Evolutionary conservation across 129 eudicot species (phyloP), one percentile per base, ranked within the genome.

Genomic region (Chrysanthemum lavandulifolium): DNA sequence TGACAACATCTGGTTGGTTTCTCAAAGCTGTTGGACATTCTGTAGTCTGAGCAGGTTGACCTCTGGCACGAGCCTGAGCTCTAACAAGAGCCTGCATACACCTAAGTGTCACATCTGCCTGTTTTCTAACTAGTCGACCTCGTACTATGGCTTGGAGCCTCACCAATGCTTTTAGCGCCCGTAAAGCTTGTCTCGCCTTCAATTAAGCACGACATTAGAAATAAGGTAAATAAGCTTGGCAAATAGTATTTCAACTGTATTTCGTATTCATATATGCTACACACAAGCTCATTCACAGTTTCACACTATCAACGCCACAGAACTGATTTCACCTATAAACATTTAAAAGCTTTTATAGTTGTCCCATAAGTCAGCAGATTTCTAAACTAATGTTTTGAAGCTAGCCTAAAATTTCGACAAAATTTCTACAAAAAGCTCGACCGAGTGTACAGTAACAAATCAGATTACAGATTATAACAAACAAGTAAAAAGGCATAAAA

Each of bases 1-100:
- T 82, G 5, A 67, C 18, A 2, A 83, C 83, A 78, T 82, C 87
- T 55, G 63, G 8, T 69, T 79, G 84, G 54, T 56, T 50, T 53
- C 57, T 31, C 2, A 43, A 58, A 10, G 68, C 78, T 1, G 61
- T 57, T 4, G 61, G 77, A 16, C 71, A 82, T 55, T 82, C 88
- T 10, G 85, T 43, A 10, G 85, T 66, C n/a, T 71, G 90, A 52
- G 15, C 70, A 56, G 81, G 73, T 4, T 78, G 90, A 69, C 94
- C 89, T 67, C 88, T 79, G 10, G 82, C 94, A 13, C 93, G 91
- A 61, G 89, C 88, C 72, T 95, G 99, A 16, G 83, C 97, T 66
- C 91, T 72, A 73, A 91, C 99, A 79, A 95, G 96, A 77, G 99
- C 96, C 73, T 95, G 97, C 99, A 95, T 95, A 78, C 99, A 95